A percentile compares a stretch with the other conserved stretches of the same genome.
These are phyloP conservation scores for Flaveria trinervia DNA, from an alignment of 129 eudicot species.

Conservation along the genomic window DNA sequence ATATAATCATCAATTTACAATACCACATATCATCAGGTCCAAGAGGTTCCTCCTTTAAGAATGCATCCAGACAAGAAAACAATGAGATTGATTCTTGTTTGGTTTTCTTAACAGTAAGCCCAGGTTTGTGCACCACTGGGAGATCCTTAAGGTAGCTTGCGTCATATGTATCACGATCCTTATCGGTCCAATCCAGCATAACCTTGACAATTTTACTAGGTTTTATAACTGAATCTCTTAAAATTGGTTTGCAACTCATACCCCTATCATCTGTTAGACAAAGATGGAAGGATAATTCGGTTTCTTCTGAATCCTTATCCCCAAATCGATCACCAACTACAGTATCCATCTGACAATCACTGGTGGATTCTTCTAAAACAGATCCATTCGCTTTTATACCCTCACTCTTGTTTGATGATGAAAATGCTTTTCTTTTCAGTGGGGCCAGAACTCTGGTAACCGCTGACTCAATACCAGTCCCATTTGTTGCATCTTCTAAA, in stretches of 20 bases:
- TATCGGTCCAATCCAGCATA: constrained; percentile 78
- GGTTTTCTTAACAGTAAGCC: constrained; percentile 73
- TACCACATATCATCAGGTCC: constrained; percentile 99
- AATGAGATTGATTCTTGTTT: constrained; percentile 87
- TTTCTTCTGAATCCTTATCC: constrained; percentile 47
- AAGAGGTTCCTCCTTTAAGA: constrained; percentile 93
- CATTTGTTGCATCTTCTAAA: constrained; percentile 60
- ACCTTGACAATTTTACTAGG: constrained; percentile 52
- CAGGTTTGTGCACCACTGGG: constrained; percentile 75
- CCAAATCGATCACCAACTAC: constrained; percentile 29
- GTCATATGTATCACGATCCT: constrained; percentile 66
- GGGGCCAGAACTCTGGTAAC: constrained; percentile 60
- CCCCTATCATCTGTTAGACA: constrained; percentile 68
- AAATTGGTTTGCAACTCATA: constrained; percentile 50
- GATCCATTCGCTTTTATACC: constrained; percentile 48
- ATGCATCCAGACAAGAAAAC: constrained; percentile 95
- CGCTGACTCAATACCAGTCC: constrained; percentile 59
- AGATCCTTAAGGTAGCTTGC: constrained; percentile 82
- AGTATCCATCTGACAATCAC: constrained; percentile 39
- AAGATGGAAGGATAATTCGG: constrained; percentile 51
- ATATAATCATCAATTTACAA: background rate
- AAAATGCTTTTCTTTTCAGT: constrained; percentile 56
- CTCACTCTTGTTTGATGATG: constrained; percentile 22
- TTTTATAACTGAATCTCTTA: constrained; percentile 55
- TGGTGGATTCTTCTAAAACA: constrained; percentile 43